phyloP scores from a whole-genome alignment of 441 rosid species.

The Adansonia grandidieri region DNA sequence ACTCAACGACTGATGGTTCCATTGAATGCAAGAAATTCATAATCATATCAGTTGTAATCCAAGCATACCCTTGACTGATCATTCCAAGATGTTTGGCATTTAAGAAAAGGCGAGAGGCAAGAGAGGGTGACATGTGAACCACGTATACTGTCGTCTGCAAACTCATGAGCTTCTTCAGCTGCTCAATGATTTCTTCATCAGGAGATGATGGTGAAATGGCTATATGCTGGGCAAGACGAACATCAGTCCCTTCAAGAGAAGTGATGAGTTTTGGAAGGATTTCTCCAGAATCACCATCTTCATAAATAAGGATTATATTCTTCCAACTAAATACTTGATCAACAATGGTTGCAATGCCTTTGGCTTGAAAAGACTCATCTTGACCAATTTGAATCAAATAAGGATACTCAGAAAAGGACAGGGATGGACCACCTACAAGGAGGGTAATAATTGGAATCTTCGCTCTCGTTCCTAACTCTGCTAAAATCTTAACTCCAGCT shows the following conservation, averaged over 20 bases:
- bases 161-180: conserved; percentile 31
- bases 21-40: conserved; percentile 34
- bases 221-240: conserved; percentile 19
- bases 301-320: conserved; percentile 36
- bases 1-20: conserved; percentile 28
- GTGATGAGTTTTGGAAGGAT: conserved; percentile 28
- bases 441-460: conserved; percentile 44
- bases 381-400: conserved; percentile 40
- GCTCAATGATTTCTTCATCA: conserved; percentile 26
- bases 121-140: conserved; percentile 45
- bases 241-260: neutral
- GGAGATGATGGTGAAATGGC: conserved; percentile 30
- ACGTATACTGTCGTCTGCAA: conserved; percentile 36
- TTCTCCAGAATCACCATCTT: conserved; percentile 35
- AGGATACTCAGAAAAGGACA: conserved; percentile 27
- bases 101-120: conserved; percentile 34
- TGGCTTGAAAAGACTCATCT: conserved; percentile 36
- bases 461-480: conserved; percentile 39
- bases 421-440: conserved; percentile 21
- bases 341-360: conserved; percentile 36
- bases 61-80: conserved; percentile 46
- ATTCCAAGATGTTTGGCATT: conserved; percentile 40
- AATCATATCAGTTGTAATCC: conserved; percentile 47
- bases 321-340: conserved; percentile 38
- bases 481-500: conserved; percentile 35